Evolutionary conservation across 2,329 filamentous ascomycete genomes (phyloP).

Genomic region (Tolypocladium guangdongense): DNA sequence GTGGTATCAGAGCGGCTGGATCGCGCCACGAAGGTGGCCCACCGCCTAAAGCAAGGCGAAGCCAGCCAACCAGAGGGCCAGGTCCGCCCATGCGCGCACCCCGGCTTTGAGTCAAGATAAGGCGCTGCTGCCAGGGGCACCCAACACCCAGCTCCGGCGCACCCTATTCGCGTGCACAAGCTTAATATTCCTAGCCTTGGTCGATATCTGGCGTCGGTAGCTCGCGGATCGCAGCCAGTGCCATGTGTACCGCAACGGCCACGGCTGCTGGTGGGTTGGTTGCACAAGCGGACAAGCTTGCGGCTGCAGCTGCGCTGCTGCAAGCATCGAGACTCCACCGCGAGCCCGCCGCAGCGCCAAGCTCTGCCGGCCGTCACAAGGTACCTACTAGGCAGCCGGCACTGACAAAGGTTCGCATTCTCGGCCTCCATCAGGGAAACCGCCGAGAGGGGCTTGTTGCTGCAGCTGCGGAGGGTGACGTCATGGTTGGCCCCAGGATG

Average conservation of each 20-base stretch:
- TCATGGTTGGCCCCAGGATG: not conserved
- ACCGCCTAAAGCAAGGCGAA: not conserved
- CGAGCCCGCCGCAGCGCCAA: not conserved
- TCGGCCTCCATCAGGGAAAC: not conserved
- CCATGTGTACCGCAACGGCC: not conserved
- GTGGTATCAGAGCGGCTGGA: not conserved
- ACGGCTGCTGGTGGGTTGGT: not conserved
- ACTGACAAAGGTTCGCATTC: no score
- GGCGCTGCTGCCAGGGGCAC: no score
- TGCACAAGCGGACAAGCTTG: not conserved
- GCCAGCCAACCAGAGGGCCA: not conserved
- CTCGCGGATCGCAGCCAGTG: no score
- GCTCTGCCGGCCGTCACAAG: not conserved
- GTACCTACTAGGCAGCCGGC: no score
- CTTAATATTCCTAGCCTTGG: no score
- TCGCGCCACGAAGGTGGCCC: not conserved
- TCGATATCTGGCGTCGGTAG: no score
- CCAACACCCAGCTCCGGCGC: no score
- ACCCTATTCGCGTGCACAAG: no score
- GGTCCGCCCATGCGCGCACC: not conserved
- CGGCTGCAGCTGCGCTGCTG: no score
- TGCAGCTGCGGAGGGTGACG: no score
- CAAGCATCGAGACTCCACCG: not conserved
- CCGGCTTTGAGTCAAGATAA: no score
- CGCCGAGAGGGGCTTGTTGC: not conserved